Evolutionary conservation across 345 rosid genomes (phyloP), one percentile per base, ranked within the genome.

Genomic region (Hypericum androsaemum): DNA sequence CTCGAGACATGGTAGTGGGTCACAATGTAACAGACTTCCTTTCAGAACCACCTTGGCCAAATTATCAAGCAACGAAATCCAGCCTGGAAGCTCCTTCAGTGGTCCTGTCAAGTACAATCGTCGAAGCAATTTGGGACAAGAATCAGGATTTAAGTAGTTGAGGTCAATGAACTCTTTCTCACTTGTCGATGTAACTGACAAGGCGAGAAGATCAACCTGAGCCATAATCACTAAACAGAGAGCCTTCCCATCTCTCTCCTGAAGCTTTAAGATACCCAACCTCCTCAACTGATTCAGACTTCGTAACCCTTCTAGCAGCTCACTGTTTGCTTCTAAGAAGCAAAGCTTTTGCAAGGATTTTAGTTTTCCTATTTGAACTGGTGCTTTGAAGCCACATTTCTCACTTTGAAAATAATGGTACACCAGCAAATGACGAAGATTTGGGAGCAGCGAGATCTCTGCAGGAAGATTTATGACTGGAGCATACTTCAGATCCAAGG

Each of bases 61-160:
- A 12, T 43, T 43, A 5, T 12, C 14, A 9, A 43, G 47, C 12
- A 15, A 5, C 7, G 1, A 0, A 10, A 43, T 43, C 47, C 47
- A 43, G 6, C 7, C 1, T 10, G 47, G 47, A 10, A 12, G 14
- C 6, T 6, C 14, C 12, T 43, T n/a, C 47, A 43, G 13, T 1
- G 12, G 13, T n/a, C n/a, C 47, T n/a, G 47, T 43, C 47, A 43
- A 43, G 47, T 43, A 43, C n/a, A 43, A 12, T 15, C 13, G 47
- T 10, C 12, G 10, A 1, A 43, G 47, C 12, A 9, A 12, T 12
- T 12, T 43, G 12, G 47, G 47, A 6, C 7, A 43, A 43, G 47
- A 6, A 9, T 43, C 12, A 43, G 14, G 3, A n/a, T 43, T 43
- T n/a, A 22, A 22, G 32, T 22, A 4, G 32, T 12, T n/a, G 12